phyloP scores from a whole-genome alignment of 768 basidiomycete genomes.

The Calocybe cyanea region DNA sequence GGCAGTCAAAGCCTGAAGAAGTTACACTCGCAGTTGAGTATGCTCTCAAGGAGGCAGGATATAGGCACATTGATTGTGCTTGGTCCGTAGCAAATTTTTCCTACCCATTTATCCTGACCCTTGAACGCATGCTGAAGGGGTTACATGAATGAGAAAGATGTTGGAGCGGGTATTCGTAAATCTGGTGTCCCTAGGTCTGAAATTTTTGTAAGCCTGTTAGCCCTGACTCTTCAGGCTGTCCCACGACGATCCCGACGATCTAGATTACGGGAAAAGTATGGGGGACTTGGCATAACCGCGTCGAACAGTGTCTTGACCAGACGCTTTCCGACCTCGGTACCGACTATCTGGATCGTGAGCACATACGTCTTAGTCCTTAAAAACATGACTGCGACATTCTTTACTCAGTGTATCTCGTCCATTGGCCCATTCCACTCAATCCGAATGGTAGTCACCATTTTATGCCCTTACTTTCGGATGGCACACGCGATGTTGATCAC shows the following conservation, averaged over 20 bases:
- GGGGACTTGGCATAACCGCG: conserved; percentile 64
- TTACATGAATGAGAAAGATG: conserved; percentile 78
- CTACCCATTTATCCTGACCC: conserved; percentile 3
- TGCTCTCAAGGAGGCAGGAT: conserved; percentile 71
- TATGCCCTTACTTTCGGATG: conserved; percentile 57
- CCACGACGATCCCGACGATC: neutral
- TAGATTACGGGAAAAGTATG: conserved; percentile 74
- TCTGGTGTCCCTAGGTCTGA: conserved; percentile 77
- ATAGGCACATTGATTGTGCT: conserved; percentile 75
- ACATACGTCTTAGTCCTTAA: conserved; percentile 12
- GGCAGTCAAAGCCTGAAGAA: conserved; percentile 74
- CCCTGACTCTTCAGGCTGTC: neutral
- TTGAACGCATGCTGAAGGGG: conserved; percentile 31
- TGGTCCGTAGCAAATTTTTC: conserved; percentile 21
- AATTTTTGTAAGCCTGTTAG: conserved; percentile 34
- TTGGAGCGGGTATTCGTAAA: conserved; percentile 74
- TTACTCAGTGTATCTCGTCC: conserved; percentile 57
- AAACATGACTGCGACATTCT: conserved; percentile 10
- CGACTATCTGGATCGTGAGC: conserved; percentile 76
- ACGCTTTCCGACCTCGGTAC: conserved; percentile 76
- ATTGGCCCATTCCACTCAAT: conserved; percentile 81
- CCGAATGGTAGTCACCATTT: conserved; percentile 60
- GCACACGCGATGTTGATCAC: conserved; percentile 64
- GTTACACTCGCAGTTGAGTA: conserved; percentile 67
- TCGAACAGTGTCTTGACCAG: conserved; percentile 71